These are phyloP conservation scores for Lupinus albus DNA, from an alignment of 306 rosid genomes.

Conservation along the genomic window DNA sequence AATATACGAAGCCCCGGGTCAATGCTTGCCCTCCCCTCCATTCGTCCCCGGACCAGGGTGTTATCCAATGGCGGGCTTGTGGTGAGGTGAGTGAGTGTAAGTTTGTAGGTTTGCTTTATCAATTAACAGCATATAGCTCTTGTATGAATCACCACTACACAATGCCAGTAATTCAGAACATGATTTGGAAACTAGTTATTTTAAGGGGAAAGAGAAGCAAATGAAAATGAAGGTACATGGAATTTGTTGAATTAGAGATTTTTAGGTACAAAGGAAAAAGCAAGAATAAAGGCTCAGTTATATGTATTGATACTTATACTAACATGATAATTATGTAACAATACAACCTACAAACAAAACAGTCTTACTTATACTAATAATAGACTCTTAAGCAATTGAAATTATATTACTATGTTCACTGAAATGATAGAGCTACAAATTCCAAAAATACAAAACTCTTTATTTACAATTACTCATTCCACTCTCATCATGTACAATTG, in stretches of 20 bases:
- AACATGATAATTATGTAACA: too few species aligned
- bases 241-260: neutral
- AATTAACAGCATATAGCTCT: neutral
- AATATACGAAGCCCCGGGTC: too few species aligned
- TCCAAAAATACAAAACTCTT: neutral
- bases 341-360: too few species aligned
- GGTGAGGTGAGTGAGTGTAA: neutral
- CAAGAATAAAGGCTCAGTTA: too few species aligned
- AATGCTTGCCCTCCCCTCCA: too few species aligned
- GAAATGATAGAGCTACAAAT: constrained; percentile 11
- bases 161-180: neutral
- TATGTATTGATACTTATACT: too few species aligned
- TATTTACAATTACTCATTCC: constrained; percentile 5
- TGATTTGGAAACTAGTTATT: neutral
- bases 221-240: neutral
- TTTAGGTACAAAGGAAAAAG: too few species aligned
- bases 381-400: neutral
- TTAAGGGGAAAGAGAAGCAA: neutral
- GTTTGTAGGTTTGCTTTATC: constrained; percentile 8
- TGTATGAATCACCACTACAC: neutral
- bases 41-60: neutral
- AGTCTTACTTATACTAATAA: too few species aligned
- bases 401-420: constrained; percentile 7
- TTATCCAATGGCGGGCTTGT: neutral
- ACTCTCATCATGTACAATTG: neutral